phyloP scores from a whole-genome alignment of 208 protist genomes.

The Phytomonas sp. region DNA sequence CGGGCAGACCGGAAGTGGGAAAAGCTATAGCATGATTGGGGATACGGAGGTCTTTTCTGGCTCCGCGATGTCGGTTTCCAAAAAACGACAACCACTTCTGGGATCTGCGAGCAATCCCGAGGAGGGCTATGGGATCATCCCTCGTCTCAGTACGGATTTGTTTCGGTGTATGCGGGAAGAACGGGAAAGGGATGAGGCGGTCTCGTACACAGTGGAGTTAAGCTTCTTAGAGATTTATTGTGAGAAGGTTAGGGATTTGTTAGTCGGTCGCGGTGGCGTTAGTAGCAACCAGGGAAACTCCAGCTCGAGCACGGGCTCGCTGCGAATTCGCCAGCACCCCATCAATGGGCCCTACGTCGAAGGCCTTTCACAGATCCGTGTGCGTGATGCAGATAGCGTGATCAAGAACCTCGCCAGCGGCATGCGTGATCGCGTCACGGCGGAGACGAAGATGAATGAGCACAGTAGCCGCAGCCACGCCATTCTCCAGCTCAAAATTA shows the following conservation, averaged over 20 bases:
- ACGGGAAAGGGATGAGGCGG: conserved; percentile 43
- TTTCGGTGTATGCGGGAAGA: conserved; percentile 63
- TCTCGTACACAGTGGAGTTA: conserved; percentile 58
- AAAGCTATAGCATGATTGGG: conserved; percentile 89
- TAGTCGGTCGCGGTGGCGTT: conserved; percentile 14
- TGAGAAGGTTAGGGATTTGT: conserved; percentile 75
- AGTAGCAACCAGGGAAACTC: neutral
- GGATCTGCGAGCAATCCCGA: neutral
- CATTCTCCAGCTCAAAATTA: conserved; percentile 92
- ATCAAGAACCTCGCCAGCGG: conserved; percentile 51
- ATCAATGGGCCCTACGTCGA: conserved; percentile 72
- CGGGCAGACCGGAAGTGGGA: conserved; percentile 87
- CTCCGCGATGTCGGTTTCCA: neutral
- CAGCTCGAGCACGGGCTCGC: conserved; percentile 9
- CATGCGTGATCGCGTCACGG: conserved; percentile 66
- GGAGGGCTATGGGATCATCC: conserved; percentile 69
- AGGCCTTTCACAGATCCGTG: conserved; percentile 46
- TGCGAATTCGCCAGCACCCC: conserved; percentile 72
- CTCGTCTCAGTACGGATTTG: conserved; percentile 60
- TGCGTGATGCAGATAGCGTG: conserved; percentile 40
- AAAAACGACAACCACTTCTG: neutral
- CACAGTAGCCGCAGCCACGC: conserved; percentile 94
- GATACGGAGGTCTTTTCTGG: conserved; percentile 23
- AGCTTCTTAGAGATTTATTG: conserved; percentile 89
- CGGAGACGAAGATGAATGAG: conserved; percentile 93